These are phyloP conservation scores for Sideroxylon spinosum DNA, from an alignment of 179 eudicot species.

Conservation along the genomic window DNA sequence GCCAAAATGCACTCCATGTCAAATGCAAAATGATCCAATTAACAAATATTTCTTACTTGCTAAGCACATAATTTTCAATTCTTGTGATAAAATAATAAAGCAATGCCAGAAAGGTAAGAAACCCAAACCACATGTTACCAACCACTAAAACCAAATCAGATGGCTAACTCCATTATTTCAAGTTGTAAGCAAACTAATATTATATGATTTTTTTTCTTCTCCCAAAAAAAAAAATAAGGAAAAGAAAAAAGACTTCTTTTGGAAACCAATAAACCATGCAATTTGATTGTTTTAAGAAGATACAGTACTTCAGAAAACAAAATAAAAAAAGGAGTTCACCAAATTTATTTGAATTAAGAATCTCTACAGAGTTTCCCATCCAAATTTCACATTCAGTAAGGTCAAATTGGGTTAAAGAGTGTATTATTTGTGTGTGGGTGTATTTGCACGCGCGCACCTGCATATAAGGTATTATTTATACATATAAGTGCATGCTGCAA, in stretches of 20 bases:
- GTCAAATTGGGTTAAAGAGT: neutral
- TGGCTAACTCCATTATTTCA: neutral
- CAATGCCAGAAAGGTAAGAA: neutral
- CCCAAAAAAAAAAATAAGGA: neutral
- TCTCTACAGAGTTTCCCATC: neutral
- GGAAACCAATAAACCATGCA: neutral
- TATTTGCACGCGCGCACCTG: too few relatives aligned
- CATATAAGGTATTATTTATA: too few relatives aligned
- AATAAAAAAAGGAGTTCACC: neutral
- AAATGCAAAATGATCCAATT: neutral
- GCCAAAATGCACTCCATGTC: conserved; percentile 6
- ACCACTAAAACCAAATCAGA: neutral
- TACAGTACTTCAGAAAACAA: neutral
- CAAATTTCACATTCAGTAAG: neutral
- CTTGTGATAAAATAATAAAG: neutral
- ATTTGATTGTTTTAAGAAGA: neutral
- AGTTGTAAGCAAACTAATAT: conserved; percentile 1
- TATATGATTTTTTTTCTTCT: neutral
- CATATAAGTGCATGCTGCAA: too few relatives aligned
- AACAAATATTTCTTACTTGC: neutral
- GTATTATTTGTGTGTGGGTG: too few relatives aligned
- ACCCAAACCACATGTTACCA: neutral
- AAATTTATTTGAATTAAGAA: neutral
- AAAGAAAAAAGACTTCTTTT: neutral
- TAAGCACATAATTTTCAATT: neutral